These are phyloP conservation scores for Caloboletus inedulis DNA, from an alignment of 1,284 basidiomycete species.

Conservation along the genomic window DNA sequence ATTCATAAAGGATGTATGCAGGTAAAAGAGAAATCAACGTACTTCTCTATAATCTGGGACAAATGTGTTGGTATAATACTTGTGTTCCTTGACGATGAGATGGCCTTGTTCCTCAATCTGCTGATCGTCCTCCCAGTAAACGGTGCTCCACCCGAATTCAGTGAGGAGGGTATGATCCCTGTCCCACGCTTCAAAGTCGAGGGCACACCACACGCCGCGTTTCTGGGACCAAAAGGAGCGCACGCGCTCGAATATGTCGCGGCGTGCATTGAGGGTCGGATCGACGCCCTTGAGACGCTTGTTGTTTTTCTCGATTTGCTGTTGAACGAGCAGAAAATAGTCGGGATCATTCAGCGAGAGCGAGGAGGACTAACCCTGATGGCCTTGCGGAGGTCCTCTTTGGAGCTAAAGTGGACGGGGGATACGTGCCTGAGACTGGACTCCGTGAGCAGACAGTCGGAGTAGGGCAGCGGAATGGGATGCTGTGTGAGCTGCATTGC, in stretches of 20 bases:
- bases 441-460: conserved; percentile 61
- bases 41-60: conserved; percentile 63
- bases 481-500: conserved; percentile 64
- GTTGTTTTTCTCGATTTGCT: conserved; percentile 77
- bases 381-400: conserved; percentile 51
- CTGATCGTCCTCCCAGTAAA: conserved; percentile 53
- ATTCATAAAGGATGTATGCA: neutral
- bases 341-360: neutral
- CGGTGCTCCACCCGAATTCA: conserved; percentile 70
- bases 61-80: conserved; percentile 56
- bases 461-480: conserved; percentile 67
- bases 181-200: conserved; percentile 83
- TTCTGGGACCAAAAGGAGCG: conserved; percentile 60
- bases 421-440: conserved; percentile 54
- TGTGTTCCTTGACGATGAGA: conserved; percentile 63
- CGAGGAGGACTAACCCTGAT: conserved; percentile 46
- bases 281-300: conserved; percentile 65
- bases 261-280: conserved; percentile 51
- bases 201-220: conserved; percentile 65
- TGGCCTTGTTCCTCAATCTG: conserved; percentile 53
- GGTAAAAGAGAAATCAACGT: conserved; percentile 16
- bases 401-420: conserved; percentile 54
- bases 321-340: conserved; percentile 6
- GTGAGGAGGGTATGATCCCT: conserved; percentile 65
- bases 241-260: conserved; percentile 62